Evolutionary conservation across 2,329 filamentous ascomycete species (phyloP).

Genomic region (Penicillium sp.): DNA sequence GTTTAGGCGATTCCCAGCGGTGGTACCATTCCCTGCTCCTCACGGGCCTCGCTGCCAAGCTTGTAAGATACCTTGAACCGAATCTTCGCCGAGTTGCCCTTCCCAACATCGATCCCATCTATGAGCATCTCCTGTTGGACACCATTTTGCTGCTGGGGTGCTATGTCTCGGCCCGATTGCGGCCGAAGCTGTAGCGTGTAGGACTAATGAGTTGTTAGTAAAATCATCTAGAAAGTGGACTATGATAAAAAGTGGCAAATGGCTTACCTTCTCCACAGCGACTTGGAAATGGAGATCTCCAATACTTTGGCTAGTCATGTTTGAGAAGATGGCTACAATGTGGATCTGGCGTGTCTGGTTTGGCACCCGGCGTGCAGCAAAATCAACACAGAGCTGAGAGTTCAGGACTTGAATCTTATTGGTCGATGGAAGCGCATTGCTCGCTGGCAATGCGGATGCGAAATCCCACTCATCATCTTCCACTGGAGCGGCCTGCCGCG

Average conservation of each 20-base stretch:
- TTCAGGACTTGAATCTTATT: slow-evolving; percentile 68
- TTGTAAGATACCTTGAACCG: slow-evolving; percentile 84
- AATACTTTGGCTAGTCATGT: slow-evolving; percentile 68
- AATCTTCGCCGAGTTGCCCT: slow-evolving; percentile 80
- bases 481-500: slow-evolving; percentile 35
- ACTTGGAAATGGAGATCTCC: slow-evolving; percentile 84
- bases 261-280: slow-evolving; percentile 81
- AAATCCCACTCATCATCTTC: slow-evolving; percentile 95
- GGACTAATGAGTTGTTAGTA: slow-evolving; percentile 9
- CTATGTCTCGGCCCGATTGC: slow-evolving; percentile 74
- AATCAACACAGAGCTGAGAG: slow-evolving; percentile 67
- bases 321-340: slow-evolving; percentile 79
- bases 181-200: slow-evolving; percentile 72
- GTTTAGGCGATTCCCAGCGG: slow-evolving; percentile 68
- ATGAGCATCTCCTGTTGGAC: slow-evolving; percentile 80
- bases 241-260: not conserved
- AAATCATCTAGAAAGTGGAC: not conserved
- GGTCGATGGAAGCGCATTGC: slow-evolving; percentile 53
- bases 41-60: slow-evolving; percentile 59
- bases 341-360: slow-evolving; percentile 58
- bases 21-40: slow-evolving; percentile 81
- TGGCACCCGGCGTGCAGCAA: slow-evolving; percentile 63
- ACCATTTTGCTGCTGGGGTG: slow-evolving; percentile 68
- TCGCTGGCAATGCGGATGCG: slow-evolving; percentile 74
- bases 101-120: slow-evolving; percentile 67